Evolutionary conservation across 805 yeast genomes (phyloP), one percentile per base, ranked within the genome.

Genomic region (Metschnikowia shivogae): DNA sequence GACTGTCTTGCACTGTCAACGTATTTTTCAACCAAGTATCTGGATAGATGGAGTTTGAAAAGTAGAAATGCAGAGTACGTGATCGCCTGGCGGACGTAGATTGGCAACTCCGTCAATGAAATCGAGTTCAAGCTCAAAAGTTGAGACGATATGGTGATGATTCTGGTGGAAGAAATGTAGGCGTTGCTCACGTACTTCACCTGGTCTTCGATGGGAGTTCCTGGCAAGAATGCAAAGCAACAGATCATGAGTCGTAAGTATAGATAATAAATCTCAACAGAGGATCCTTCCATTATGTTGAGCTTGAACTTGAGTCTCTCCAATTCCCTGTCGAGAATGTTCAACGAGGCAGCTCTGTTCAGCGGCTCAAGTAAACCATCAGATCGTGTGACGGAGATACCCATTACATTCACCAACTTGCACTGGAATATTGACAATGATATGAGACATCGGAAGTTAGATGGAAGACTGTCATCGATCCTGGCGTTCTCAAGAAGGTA

Each of bases 1-100:
- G 95, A 86, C 63, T 90, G 97, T 53, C 97, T 76, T 1, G 96
- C 90, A 27, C 95, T 84, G 57, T 89, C 95, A 34, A 88, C 80
- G 58, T 83, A 87, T 60, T 80, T 84, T 55, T 84, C 85, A 38
- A 84, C 63, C 39, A 89, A 70, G 47, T 81, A 73, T 3, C 95
- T 86, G 0, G 95, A 84, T 45, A 88, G 68, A 57, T 89, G 96
- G 34, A 90, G 71, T 53, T 90, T 80, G 72, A 90, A 90, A 24
- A 90, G 68, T 13, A 87, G 72, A 34, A 89, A 72, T 0, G 90
- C 93, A 0, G 90, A 82, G 59, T 82, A 84, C 0, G 93, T 80
- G 27, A 86, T 85, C n/a, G 92, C 78, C 57, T 89, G 96, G 53
- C 97, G 76, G 39, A 89, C 80, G 54, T 86, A 87, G 27, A 89